phyloP scores from a whole-genome alignment of 2,329 filamentous ascomycete species.

The Aspergillus terreus region DNA sequence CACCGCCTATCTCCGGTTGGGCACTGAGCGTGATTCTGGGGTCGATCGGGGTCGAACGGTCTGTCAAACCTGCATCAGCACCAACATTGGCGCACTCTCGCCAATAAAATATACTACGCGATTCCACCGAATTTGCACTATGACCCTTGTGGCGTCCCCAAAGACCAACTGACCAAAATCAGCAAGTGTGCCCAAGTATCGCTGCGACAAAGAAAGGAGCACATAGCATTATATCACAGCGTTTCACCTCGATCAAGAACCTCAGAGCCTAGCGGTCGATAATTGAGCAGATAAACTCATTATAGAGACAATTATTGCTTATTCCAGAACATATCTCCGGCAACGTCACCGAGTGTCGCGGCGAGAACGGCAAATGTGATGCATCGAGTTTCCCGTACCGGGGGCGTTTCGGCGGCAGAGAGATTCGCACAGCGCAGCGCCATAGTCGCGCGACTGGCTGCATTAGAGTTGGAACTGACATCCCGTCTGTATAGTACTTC shows the following conservation, averaged over 20 bases:
- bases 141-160: neutral
- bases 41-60: neutral
- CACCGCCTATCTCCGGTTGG: neutral
- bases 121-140: neutral
- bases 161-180: neutral
- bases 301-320: constrained; percentile 6
- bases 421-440: neutral
- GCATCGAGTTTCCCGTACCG: constrained; percentile 5
- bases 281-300: constrained; percentile 7
- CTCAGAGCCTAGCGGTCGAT: neutral
- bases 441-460: neutral
- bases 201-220: too few species aligned
- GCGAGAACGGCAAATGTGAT: constrained; percentile 9
- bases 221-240: neutral
- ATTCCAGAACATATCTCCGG: neutral
- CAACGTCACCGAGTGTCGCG: neutral
- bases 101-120: neutral
- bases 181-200: too few species aligned
- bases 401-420: neutral
- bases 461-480: constrained; percentile 4
- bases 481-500: constrained; percentile 12
- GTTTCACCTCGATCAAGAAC: neutral
- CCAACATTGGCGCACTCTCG: neutral
- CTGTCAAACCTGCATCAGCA: neutral
- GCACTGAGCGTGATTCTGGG: neutral